Evolutionary conservation across 495 filamentous ascomycete genomes (phyloP), one percentile per base, ranked within the genome.

Genomic region (Lasiosphaeria hispida): DNA sequence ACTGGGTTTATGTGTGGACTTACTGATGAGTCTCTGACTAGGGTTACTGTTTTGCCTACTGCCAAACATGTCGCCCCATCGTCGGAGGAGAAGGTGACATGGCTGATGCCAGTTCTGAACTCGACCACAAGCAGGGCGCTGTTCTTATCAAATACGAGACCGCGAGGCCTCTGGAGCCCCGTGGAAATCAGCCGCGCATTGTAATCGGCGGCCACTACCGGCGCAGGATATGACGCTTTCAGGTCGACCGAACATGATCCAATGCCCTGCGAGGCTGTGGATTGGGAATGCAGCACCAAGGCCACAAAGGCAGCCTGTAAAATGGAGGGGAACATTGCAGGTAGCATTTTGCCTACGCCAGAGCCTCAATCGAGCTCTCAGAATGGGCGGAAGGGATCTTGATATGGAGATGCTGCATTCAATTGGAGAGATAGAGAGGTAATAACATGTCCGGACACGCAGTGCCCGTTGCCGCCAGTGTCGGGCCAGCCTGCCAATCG

Each of bases 61-160:
- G 50, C 63, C 72, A 88, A 18, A 45, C 72, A 74, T 0, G 70
- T 72, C 37, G 69, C 72, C 17, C 75, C 79, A 14, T 77, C 68
- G 18, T 77, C 78, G 11, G 75, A 65, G 18, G 75, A 63, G 30
- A 89, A 66, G 3, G 59, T 69, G 44, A 88, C 64, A 33, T 76
- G 79, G 2, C 67, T 72, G 59, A 91, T 78, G 1, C 87, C 87
- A 3, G 41, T 17, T 6, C 77, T 73, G 17, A 72, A 51, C 55
- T 88, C 73, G 4, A 89, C 74, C 10, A 90, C 82, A 0, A 91
- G 75, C 13, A 91, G 70, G 30, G 79, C 80, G 0, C 86, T 86
- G 2, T 63, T 62, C 7, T 40, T 61, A 63, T 91, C 88, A 57
- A 90, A 80, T 1, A 80, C 64, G 41, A 91, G 76, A 13, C 80